Evolutionary conservation across 1,139 yeast species (phyloP), one percentile per base, ranked within the genome.

Genomic region (Eremothecium coryli): DNA sequence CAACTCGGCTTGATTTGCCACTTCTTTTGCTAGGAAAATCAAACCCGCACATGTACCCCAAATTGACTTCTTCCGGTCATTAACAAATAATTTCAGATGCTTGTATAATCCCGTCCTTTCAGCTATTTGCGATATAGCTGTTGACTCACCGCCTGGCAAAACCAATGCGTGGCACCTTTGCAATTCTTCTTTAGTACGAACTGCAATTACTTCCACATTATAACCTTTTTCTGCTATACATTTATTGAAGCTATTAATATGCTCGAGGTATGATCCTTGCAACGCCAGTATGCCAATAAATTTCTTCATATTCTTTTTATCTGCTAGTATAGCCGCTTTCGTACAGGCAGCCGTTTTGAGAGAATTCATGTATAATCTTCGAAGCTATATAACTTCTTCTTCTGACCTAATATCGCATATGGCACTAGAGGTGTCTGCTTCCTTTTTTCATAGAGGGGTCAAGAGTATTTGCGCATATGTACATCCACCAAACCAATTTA

Each of bases 1-100:
- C n/a, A 72, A 68, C 2, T 66, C 67, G 30, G 66, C 64, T 15
- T 79, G 81, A 50, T 71, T 73, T 9, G 62, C 53, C 21, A 81
- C 68, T 37, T 71, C 66, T 38, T 68, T 65, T 7, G 88, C 70
- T 27, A 82, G 61, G 45, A 82, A 67, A 38, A 82, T 82, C 45
- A 82, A 62, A 2, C 93, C 94, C 4, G 93, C 93, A 58, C 93
- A 82, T 1, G 93, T 82, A 0, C 93, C 93, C 93, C 93, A 82
- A 18, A 76, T 68, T 1, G 84, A 76, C 45, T 70, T 71, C 15
- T 60, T 60, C 13, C 65, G 60, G 33, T 67, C 38, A 23, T 42
- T 68, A 21, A 77, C 73, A 51, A 68, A 76, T 6, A 62, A 56
- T 33, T 66, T 60, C 36, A 82, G 60, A 4, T 81, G 80, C 22